Base-by-base conservation (phyloP, 768 basidiomycete species). In the Suillus luteus region DNA sequence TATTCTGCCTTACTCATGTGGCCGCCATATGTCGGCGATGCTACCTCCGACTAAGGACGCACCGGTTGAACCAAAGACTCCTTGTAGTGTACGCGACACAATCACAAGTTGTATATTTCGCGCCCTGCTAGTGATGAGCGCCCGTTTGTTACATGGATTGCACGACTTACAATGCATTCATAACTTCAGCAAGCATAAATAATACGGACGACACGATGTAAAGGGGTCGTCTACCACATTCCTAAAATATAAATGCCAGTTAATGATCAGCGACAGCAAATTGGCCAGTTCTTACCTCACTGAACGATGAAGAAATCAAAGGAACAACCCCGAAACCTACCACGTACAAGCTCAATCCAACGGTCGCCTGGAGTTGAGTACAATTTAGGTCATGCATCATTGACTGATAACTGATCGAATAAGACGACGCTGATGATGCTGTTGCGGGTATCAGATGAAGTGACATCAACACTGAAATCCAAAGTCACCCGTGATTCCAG, bases 41-140 rank as follows among this genome's bases (percentile, higher is more conserved):
- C 85, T 87, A 15, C 89, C 90, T 10, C 88, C 88, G 5, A 89
- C 86, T 79, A 90, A 85, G 0, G 87, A 85, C 1, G 85, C 80
- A 12, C 85, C 86, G 0, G 87, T 87, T 0, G 88, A 87, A 0
- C 85, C 88, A 69, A 85, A 86, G 0, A 82, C 81, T 6, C 89
- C 89, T 65, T 83, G 83, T 3, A 92, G 72, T 59, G 86, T 82
- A 8, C 89, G 83, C 0, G 80, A 85, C 31, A 85, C 66, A 31
- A 89, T 78, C 1, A 91, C 84, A 0, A 81, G 84, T 55, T 82
- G 78, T 5, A 90, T 80, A 55, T 82, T 80, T 46, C 75, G 70
- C 7, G 80, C 71, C 33, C 80, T 81, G 62, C 11, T 43, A 33
- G 33, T 35, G 6, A 35, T 41, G 24, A 55, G 33, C 14, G 38